A percentile compares a stretch with the other conserved stretches of the same genome.
Conservation (phyloP, 164 flowering plant species). For the Stephania cephalantha region DNA sequence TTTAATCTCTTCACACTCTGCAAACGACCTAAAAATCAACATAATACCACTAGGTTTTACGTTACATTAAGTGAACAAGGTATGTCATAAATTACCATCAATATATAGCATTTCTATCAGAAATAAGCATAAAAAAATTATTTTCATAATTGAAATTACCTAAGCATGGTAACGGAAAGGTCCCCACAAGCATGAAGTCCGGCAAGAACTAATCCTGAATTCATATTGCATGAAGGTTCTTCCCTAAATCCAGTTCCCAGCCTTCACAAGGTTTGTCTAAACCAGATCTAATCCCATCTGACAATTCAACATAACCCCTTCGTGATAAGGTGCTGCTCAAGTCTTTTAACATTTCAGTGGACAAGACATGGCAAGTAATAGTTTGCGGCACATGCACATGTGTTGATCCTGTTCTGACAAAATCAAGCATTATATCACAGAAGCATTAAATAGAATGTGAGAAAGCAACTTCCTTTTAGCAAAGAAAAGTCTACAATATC, state of each 20-base stretch:
- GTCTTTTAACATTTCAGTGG: constrained; percentile 46
- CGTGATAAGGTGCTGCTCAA: constrained; percentile 27
- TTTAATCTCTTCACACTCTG: constrained; percentile 63
- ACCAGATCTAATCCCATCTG: constrained; percentile 12
- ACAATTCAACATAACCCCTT: constrained; percentile 20
- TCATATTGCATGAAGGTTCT: constrained; percentile 3
- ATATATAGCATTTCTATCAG: too few relatives aligned
- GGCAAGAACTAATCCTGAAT: constrained; percentile 61
- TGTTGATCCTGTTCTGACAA: constrained; percentile 33
- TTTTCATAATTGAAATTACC: constrained; percentile 25
- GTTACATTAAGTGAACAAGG: not conserved
- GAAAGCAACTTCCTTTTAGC: not conserved
- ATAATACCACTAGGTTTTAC: not conserved
- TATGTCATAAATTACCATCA: not conserved
- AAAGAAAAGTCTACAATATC: constrained; percentile 4
- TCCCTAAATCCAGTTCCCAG: constrained; percentile 10
- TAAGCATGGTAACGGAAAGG: constrained; percentile 87
- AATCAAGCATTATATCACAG: not conserved
- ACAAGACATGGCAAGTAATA: constrained; percentile 58
- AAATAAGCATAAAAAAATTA: too few relatives aligned
- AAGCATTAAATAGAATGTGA: not conserved
- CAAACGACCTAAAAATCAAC: constrained; percentile 47
- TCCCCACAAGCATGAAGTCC: constrained; percentile 99
- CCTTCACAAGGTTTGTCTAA: constrained; percentile 11
- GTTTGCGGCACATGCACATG: constrained; percentile 48